Evolutionary conservation across 73 alveolate genomes (phyloP).

Genomic region (Paramecium tetraurelia): DNA sequence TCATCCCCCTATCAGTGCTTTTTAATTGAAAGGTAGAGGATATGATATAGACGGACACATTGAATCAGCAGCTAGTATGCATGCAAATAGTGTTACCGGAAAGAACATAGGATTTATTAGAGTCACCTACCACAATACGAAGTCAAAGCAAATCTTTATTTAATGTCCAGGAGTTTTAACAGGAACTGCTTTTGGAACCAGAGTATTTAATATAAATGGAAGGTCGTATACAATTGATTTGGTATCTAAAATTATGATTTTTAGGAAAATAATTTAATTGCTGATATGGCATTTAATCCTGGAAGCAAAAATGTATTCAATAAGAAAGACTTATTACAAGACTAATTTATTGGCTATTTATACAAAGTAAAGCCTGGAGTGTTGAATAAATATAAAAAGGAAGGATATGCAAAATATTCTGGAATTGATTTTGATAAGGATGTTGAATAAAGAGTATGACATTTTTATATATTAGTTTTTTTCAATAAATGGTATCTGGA

Average conservation of each 20-base stretch:
- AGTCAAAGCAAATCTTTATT: conserved; percentile 20
- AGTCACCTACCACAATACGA: conserved; percentile 58
- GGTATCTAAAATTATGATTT: not conserved
- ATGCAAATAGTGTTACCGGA: conserved; percentile 67
- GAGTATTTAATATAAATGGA: conserved; percentile 52
- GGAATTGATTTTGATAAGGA: conserved; percentile 58
- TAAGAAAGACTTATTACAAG: conserved; percentile 23
- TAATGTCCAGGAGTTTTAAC: conserved; percentile 59
- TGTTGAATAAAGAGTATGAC: conserved; percentile 28
- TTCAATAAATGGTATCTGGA: conserved; percentile 47
- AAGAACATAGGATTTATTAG: conserved; percentile 50
- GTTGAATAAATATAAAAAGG: conserved; percentile 21
- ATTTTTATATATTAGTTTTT: not conserved
- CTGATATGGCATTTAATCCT: conserved; percentile 60
- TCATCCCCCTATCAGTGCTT: conserved; percentile 68
- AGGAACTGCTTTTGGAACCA: conserved; percentile 63
- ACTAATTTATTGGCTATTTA: conserved; percentile 40
- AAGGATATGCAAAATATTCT: conserved; percentile 44
- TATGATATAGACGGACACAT: conserved; percentile 57
- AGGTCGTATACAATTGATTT: conserved; percentile 20
- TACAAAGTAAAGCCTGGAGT: conserved; percentile 32
- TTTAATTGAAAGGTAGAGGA: conserved; percentile 45
- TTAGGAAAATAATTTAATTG: conserved; percentile 40
- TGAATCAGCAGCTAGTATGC: conserved; percentile 64
- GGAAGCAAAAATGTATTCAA: conserved; percentile 37